Evolutionary conservation across 768 basidiomycete species (phyloP).

Genomic region (Coprinellus micaceus): DNA sequence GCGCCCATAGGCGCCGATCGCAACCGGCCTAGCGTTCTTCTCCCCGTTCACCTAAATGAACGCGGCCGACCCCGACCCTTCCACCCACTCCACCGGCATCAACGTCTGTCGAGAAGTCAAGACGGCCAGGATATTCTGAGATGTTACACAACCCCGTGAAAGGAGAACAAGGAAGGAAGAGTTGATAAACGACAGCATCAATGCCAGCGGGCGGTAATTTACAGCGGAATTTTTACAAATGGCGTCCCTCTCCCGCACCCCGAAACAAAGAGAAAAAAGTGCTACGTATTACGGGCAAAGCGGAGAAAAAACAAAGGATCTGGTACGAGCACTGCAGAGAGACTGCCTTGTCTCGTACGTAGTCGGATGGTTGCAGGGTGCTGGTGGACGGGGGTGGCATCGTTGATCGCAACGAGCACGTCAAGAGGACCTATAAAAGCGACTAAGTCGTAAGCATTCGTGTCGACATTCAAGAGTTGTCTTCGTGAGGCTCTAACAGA

Average conservation of each 20-base stretch:
- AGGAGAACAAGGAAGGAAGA: background rate
- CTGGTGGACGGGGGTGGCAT: background rate
- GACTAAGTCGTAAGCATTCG: slow-evolving; percentile 6
- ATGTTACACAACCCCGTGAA: background rate
- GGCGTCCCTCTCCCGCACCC: background rate
- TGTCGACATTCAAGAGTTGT: background rate
- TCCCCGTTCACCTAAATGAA: too few species aligned
- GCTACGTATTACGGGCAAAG: too few species aligned
- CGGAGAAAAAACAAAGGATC: too few species aligned
- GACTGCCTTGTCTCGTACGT: background rate
- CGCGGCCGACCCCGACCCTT: too few species aligned
- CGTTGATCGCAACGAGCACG: background rate
- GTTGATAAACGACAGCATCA: background rate
- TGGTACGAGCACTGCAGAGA: too few species aligned
- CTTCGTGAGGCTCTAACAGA: slow-evolving; percentile 4
- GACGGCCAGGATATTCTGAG: too few species aligned
- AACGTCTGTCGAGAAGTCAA: too few species aligned
- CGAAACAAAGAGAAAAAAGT: background rate
- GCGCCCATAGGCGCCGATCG: slow-evolving; percentile 7
- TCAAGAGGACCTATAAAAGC: slow-evolving; percentile 6
- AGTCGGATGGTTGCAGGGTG: background rate
- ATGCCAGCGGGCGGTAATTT: background rate
- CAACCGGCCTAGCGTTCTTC: background rate
- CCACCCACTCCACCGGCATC: too few species aligned
- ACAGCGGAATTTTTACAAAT: background rate